Conservation (phyloP, 306 rosid genomes). For the Prunus salicina region DNA sequence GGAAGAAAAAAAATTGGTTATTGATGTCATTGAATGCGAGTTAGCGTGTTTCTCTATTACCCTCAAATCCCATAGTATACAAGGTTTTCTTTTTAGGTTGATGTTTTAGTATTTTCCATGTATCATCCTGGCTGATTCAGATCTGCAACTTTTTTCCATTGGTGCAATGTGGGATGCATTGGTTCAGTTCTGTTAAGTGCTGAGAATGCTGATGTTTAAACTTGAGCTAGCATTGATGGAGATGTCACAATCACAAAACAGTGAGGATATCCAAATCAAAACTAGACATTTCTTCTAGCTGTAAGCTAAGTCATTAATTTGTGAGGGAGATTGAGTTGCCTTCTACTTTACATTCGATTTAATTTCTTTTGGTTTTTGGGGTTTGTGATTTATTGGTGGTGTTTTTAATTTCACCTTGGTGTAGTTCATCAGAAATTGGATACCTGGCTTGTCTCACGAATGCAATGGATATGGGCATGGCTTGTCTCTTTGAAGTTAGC, state of each 20-base stretch:
- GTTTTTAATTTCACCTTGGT: constrained; percentile 5
- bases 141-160: constrained; percentile 25
- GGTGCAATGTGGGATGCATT: constrained; percentile 65
- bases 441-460: no score
- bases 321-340: background rate
- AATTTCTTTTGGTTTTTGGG: constrained; percentile 2
- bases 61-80: background rate
- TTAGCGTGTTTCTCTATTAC: background rate
- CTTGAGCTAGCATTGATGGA: background rate
- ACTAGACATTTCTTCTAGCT: constrained; percentile 8
- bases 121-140: constrained; percentile 11
- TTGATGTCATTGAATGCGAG: background rate
- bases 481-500: no score
- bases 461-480: no score
- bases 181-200: constrained; percentile 37
- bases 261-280: constrained; percentile 8
- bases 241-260: constrained; percentile 1
- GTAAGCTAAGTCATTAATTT: background rate
- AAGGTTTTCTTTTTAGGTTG: background rate
- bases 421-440: constrained; percentile 12
- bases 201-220: background rate
- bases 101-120: background rate
- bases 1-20: background rate
- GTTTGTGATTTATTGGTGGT: constrained; percentile 7
- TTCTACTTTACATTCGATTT: background rate